These are phyloP conservation scores for Eucalyptus pauciflora DNA, from an alignment of 345 rosid species.

Conservation along the genomic window DNA sequence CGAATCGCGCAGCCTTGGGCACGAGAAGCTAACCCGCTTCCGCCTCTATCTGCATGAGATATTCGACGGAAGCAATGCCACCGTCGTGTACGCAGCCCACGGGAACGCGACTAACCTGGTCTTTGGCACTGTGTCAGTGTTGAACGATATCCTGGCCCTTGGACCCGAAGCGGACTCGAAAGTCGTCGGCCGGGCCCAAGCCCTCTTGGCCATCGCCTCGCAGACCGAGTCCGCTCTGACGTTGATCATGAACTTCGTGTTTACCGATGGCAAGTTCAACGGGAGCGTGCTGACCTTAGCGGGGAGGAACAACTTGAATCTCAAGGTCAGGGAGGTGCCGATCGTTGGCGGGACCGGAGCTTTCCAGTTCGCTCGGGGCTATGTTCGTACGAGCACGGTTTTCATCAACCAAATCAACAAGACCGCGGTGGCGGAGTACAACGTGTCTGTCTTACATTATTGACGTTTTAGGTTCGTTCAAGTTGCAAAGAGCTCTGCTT, in stretches of 20 bases:
- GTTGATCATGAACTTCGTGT: constrained; percentile 13
- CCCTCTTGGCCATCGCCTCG: constrained; percentile 5
- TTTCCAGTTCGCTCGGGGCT: constrained; percentile 21
- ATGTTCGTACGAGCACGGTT: constrained; percentile 11
- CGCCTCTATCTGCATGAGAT: not conserved
- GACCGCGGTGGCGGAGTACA: not conserved
- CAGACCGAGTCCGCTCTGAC: constrained; percentile 2
- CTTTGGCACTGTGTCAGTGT: not conserved
- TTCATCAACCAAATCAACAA: not conserved
- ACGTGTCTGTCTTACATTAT: not conserved
- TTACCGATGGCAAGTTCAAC: constrained; percentile 17
- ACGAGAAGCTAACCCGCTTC: not conserved
- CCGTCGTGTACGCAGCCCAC: not conserved
- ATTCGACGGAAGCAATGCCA: not conserved
- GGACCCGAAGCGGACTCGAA: constrained; percentile 1
- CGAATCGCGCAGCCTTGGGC: not conserved
- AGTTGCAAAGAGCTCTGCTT: not conserved
- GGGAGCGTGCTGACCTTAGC: constrained; percentile 12
- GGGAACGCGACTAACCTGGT: not conserved
- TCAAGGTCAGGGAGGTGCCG: constrained; percentile 11
- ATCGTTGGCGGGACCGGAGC: constrained; percentile 13
- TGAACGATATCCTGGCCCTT: constrained; percentile 1
- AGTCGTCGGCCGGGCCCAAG: constrained; percentile 14
- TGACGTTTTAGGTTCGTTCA: not conserved
- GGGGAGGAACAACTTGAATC: constrained; percentile 7